Evolutionary conservation across 164 flowering plant species (phyloP).

Genomic region (Liriodendron chinense): DNA sequence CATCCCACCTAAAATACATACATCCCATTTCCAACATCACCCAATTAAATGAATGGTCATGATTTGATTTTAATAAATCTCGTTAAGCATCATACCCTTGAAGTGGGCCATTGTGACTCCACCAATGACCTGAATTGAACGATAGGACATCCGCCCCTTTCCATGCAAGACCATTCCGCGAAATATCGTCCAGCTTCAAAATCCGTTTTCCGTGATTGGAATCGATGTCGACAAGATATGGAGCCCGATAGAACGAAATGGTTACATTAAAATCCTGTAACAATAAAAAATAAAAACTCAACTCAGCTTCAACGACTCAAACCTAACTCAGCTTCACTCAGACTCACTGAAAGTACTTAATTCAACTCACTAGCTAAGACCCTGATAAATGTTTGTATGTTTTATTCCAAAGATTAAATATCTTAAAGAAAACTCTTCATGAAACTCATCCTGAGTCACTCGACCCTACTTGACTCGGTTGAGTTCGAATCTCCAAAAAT

Average conservation of each 20-base stretch:
- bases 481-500: not conserved
- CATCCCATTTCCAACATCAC: not conserved
- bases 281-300: not conserved
- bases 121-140: slow-evolving; percentile 81
- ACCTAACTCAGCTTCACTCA: no score
- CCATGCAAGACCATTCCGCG: slow-evolving; percentile 41
- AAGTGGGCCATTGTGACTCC: slow-evolving; percentile 47
- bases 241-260: slow-evolving; percentile 29
- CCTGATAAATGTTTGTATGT: no score
- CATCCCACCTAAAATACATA: slow-evolving; percentile 68
- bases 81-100: slow-evolving; percentile 39
- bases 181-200: slow-evolving; percentile 50
- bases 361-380: no score
- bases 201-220: slow-evolving; percentile 27
- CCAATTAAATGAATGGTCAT: not conserved
- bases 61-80: not conserved
- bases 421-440: no score
- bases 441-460: not conserved
- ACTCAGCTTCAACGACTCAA: no score
- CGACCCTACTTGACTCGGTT: not conserved
- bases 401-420: no score
- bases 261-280: slow-evolving; percentile 39
- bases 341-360: no score
- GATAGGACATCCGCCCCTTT: slow-evolving; percentile 45
- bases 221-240: slow-evolving; percentile 53